Base-by-base conservation (phyloP, 306 rosid genomes). In the Malus asiatica region DNA sequence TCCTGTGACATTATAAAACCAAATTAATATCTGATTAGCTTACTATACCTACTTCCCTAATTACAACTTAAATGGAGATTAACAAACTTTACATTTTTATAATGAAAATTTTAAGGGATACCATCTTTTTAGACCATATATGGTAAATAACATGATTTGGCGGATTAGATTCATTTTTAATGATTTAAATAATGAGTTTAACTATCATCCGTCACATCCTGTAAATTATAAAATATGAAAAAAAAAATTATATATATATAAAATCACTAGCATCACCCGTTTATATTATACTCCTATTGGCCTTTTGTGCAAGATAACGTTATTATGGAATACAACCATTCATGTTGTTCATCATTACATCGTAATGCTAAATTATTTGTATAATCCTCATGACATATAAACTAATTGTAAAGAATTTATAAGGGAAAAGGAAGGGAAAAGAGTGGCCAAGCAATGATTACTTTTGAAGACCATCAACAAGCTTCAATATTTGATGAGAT, bases 381-480 rank as follows among this genome's bases (percentile, higher is more conserved):
- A 70, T 70, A 70, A 61, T 64, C 55, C 30, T 30, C 25, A 64
- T 72, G 60, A 25, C 62, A 78, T 33, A 70, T 78, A 44, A 32
- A 70, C 58, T 32, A 38, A 20, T 9, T 65, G 65, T n/a, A 72
- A 76, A 72, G 15, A 65, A 77, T n/a, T 29, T 60, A 66, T 57
- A 16, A 51, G 69, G 69, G 44, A 77, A 57, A 52, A 13, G 55
- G 30, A 30, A 6, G 44, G 58, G 27, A 11, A 73, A 62, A 44
- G 59, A 62, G 63, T 73, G 70, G 45, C 70, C 70, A 29, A 58
- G 70, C 59, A 78, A 78, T 78, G 73, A 65, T 72, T 72, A 72
- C 46, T 68, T 59, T 68, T 74, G 19, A 57, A 45, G 53, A 74
- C 74, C 66, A 66, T 66, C 16, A 52, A 16, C 66, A 66, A 38